phyloP scores from a whole-genome alignment of 148 eudicot species.

The Polygonum maritimum region DNA sequence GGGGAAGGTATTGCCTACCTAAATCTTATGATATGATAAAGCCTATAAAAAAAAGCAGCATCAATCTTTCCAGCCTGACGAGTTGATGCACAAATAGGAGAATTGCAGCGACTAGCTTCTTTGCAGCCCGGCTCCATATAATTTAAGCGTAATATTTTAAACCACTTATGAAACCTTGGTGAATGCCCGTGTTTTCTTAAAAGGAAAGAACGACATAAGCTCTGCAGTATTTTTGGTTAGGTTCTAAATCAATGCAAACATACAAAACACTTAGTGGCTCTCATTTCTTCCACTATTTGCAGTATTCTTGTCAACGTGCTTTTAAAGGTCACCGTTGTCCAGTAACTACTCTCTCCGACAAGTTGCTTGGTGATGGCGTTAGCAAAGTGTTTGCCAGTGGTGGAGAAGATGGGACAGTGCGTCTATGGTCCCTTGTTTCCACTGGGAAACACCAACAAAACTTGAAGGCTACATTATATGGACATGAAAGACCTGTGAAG shows the following conservation, averaged over 20 bases:
- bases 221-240: background rate
- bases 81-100: too few species aligned
- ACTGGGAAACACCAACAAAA: slow-evolving; percentile 61
- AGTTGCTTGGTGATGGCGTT: slow-evolving; percentile 40
- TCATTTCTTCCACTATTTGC: slow-evolving; percentile 7
- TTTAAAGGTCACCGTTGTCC: slow-evolving; percentile 70
- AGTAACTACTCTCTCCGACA: slow-evolving; percentile 61
- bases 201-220: background rate
- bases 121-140: too few species aligned
- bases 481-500: slow-evolving; percentile 57
- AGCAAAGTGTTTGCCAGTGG: slow-evolving; percentile 74
- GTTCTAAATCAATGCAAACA: too few species aligned
- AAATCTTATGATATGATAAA: background rate
- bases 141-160: too few species aligned
- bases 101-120: too few species aligned
- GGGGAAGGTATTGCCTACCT: slow-evolving; percentile 51
- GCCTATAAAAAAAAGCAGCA: too few species aligned
- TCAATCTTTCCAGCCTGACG: too few species aligned
- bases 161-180: background rate
- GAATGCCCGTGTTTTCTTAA: background rate
- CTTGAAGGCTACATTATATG: slow-evolving; percentile 52
- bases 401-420: slow-evolving; percentile 76
- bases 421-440: slow-evolving; percentile 69
- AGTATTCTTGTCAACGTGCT: slow-evolving; percentile 53
- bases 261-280: too few species aligned